Base-by-base conservation (phyloP, 441 rosid species). In the Euphorbia corollata region DNA sequence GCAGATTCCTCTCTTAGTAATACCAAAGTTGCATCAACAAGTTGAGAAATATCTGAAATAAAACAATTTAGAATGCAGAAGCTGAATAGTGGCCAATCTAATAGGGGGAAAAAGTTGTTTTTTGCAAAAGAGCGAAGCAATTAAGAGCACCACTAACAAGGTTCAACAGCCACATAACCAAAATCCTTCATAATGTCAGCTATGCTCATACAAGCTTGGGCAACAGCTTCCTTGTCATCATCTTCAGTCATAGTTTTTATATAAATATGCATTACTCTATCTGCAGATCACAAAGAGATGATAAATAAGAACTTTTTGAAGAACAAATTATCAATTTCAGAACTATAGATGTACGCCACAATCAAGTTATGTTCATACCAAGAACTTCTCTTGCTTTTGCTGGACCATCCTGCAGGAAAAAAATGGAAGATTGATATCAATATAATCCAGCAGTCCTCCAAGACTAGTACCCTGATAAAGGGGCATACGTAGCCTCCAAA, bases 201-300 rank as follows among this genome's bases (percentile, higher is more conserved):
- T 70, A 86, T 64, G 73, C 91, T 87, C 79, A 81, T 84, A 81
- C 98, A 95, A 77, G 92, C 96, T 80, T 92, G 89, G 69, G 98
- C 95, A 71, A 95, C 99, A 56, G 92, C 98, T 81, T 90, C 98
- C 83, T 89, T 95, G 83, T 95, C 97, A 57, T 88, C 97, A 86
- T 92, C 99, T 24, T 87, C 92, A 50, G 83, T 80, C 95, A 95
- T 90, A 61, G 87, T 76, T 78, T 87, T 92, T 75, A 90, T 80
- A 78, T 82, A 90, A 65, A 84, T 80, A 65, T 82, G 84, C 89
- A 95, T 88, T 73, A 87, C 90, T 32, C 74, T 83, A 80, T 90
- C 97, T 92, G 87, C 72, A 71, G 30, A 59, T 67, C 39, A 73
- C 12, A 27, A 77, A 68, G 69, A 64, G 69, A 64, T 8, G 32